phyloP scores from a whole-genome alignment of 352 stramenopile genomes.

The Phytophthora tentaculata region DNA sequence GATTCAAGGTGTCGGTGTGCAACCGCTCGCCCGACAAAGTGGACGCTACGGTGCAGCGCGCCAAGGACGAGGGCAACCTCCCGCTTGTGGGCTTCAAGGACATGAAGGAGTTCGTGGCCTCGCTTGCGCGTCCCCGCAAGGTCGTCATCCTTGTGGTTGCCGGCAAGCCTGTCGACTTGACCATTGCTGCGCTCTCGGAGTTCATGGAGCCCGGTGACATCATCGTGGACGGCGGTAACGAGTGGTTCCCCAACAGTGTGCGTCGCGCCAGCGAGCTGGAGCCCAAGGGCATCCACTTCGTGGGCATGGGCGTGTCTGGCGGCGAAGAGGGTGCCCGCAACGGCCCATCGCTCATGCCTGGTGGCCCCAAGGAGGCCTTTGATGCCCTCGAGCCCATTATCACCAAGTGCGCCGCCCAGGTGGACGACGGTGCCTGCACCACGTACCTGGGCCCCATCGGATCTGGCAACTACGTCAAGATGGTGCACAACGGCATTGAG shows the following conservation, averaged over 20 bases:
- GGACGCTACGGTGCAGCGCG: conserved; percentile 94
- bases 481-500: conserved; percentile 99
- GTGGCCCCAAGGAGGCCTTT: conserved; percentile 95
- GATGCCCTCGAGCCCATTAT: conserved; percentile 97
- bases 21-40: conserved; percentile 98
- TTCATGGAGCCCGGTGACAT: conserved; percentile 96
- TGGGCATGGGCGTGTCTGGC: conserved; percentile 99
- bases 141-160: conserved; percentile 99
- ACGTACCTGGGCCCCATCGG: conserved; percentile 97
- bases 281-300: conserved; percentile 96
- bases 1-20: conserved; percentile 96
- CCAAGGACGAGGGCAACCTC: conserved; percentile 95
- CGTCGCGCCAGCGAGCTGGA: conserved; percentile 93
- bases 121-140: conserved; percentile 95
- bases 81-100: conserved; percentile 94
- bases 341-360: conserved; percentile 98
- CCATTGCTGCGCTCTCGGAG: conserved; percentile 86
- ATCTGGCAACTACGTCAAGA: conserved; percentile 99
- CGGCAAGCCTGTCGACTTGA: conserved; percentile 95
- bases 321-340: conserved; percentile 98
- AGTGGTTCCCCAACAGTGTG: conserved; percentile 99
- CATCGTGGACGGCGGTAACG: conserved; percentile 99
- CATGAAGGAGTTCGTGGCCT: conserved; percentile 92
- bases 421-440: conserved; percentile 95
- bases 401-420: conserved; percentile 96